These are phyloP conservation scores for Daldinia loculata DNA, from an alignment of 495 filamentous ascomycete genomes.

Conservation along the genomic window DNA sequence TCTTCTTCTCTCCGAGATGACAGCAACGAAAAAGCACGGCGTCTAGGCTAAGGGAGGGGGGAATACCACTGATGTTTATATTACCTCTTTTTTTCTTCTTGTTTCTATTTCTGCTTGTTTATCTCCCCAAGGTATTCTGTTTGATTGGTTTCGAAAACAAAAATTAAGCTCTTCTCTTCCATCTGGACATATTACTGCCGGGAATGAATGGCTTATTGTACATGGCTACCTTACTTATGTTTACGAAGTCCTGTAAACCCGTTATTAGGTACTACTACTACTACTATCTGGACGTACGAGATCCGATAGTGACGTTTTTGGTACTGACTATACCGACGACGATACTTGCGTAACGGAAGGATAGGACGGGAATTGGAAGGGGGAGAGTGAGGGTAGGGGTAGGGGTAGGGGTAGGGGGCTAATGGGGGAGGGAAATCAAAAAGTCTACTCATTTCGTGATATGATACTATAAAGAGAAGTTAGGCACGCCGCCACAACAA, in stretches of 20 bases:
- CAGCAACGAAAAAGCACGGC: slow-evolving; percentile 38
- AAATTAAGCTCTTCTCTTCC: slow-evolving; percentile 15
- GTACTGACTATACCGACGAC: too few relatives aligned
- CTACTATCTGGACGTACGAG: not conserved
- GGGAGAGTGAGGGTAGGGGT: not conserved
- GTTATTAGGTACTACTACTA: not conserved
- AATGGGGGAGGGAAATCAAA: not conserved
- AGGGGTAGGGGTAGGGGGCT: not conserved
- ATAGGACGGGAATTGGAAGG: too few relatives aligned
- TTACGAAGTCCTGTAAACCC: not conserved
- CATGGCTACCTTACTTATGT: not conserved
- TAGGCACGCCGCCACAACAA: slow-evolving; percentile 29
- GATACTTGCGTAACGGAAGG: too few relatives aligned
- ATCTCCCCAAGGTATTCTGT: not conserved
- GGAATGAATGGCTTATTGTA: slow-evolving; percentile 11
- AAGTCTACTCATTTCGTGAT: slow-evolving; percentile 4
- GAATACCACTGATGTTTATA: slow-evolving; percentile 45
- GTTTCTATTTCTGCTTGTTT: not conserved
- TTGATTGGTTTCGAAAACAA: not conserved
- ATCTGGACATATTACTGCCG: slow-evolving; percentile 20
- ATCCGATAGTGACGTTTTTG: slow-evolving; percentile 7
- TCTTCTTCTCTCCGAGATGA: slow-evolving; percentile 1
- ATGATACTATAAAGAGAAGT: slow-evolving; percentile 33
- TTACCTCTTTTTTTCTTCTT: not conserved
- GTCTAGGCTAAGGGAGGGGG: slow-evolving; percentile 39